Conservation (phyloP, 495 filamentous ascomycete genomes). For the Daldinia concentrica region DNA sequence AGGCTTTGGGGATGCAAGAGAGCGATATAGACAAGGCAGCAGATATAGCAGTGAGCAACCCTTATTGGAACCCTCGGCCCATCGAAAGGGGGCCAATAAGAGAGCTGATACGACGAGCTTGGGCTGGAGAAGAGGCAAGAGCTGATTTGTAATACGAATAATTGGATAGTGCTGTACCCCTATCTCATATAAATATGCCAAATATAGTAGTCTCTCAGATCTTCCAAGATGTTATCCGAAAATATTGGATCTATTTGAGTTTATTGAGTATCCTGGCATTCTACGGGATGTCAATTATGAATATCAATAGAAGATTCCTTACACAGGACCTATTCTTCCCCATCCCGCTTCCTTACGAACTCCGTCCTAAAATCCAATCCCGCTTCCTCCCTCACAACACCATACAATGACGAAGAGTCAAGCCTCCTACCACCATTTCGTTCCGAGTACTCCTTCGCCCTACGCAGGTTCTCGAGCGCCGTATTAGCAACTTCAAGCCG, state of each 20-base stretch:
- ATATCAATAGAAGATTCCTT: neutral
- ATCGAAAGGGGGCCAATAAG: conserved; percentile 66
- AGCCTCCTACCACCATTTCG: neutral
- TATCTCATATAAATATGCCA: neutral
- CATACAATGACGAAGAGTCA: neutral
- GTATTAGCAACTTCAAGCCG: neutral
- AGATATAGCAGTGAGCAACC: conserved; percentile 70
- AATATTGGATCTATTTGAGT: too few relatives aligned
- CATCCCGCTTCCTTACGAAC: neutral
- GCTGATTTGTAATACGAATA: conserved; percentile 59
- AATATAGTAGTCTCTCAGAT: too few relatives aligned
- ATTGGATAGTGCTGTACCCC: neutral
- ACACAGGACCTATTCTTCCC: neutral
- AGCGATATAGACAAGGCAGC: conserved; percentile 72
- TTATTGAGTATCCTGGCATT: too few relatives aligned
- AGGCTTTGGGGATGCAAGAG: conserved; percentile 71
- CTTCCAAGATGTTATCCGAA: too few relatives aligned
- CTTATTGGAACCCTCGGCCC: conserved; percentile 71
- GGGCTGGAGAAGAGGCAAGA: conserved; percentile 71
- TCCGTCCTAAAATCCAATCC: neutral
- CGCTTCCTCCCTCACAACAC: neutral
- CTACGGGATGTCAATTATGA: too few relatives aligned
- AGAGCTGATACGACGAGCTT: conserved; percentile 72
- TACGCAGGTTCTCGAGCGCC: neutral
- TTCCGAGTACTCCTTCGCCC: neutral